Conservation (phyloP, 2,329 filamentous ascomycete species). For the Nemania serpens region DNA sequence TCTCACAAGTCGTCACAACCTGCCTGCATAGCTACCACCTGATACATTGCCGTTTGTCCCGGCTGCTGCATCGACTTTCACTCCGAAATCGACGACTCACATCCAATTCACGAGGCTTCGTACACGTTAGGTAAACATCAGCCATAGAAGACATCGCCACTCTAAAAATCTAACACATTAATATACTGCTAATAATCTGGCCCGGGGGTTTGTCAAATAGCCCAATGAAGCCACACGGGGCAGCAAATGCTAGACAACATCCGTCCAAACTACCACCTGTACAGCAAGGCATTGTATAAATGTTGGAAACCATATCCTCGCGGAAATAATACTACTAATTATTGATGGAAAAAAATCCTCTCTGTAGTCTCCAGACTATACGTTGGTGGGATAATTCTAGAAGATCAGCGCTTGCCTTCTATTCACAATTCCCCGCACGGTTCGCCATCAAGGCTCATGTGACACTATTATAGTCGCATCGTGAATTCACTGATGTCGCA, state of each 20-base stretch:
- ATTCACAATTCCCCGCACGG: conserved; percentile 17
- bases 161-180: background rate
- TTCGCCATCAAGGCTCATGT: conserved; percentile 15
- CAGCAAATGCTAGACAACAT: too few species aligned
- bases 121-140: background rate
- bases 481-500: conserved; percentile 7
- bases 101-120: conserved; percentile 11
- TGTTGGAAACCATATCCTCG: conserved; percentile 7
- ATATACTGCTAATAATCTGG: background rate
- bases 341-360: conserved; percentile 1
- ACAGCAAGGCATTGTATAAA: background rate
- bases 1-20: conserved; percentile 17
- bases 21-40: conserved; percentile 23
- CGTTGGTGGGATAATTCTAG: conserved; percentile 11
- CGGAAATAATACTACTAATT: conserved; percentile 6
- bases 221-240: background rate
- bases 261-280: too few species aligned
- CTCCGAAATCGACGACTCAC: conserved; percentile 5
- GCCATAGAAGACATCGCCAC: background rate
- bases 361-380: background rate
- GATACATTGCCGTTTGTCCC: conserved; percentile 22
- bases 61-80: conserved; percentile 15
- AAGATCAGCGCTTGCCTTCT: conserved; percentile 7
- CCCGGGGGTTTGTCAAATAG: background rate
- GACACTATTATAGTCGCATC: conserved; percentile 18